phyloP scores from a whole-genome alignment of 1,139 yeast genomes.

The Scheffersomyces quercinus region DNA sequence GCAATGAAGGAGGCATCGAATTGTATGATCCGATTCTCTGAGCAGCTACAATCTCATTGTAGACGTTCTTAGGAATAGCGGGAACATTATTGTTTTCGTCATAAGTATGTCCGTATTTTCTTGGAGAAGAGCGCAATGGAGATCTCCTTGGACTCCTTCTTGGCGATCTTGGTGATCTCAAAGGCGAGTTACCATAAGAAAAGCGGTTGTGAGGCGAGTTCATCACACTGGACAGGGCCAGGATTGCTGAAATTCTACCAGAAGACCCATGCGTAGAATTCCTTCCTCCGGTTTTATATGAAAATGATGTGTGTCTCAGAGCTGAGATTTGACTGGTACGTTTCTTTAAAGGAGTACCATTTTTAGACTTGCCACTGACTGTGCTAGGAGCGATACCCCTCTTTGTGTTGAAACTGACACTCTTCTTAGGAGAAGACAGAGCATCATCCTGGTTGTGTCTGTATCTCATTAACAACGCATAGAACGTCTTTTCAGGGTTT shows the following conservation, averaged over 20 bases:
- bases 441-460: slow-evolving; percentile 47
- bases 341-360: slow-evolving; percentile 18
- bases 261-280: slow-evolving; percentile 18
- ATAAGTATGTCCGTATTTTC: slow-evolving; percentile 23
- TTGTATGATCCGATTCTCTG: slow-evolving; percentile 24
- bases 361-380: slow-evolving; percentile 15
- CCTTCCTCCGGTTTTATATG: slow-evolving; percentile 19
- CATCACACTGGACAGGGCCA: slow-evolving; percentile 35
- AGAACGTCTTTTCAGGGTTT: slow-evolving; percentile 74
- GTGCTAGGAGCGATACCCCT: slow-evolving; percentile 18
- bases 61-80: slow-evolving; percentile 47
- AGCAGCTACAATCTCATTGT: slow-evolving; percentile 47
- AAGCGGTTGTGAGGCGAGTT: slow-evolving; percentile 27
- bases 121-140: slow-evolving; percentile 11
- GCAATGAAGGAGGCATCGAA: slow-evolving; percentile 42
- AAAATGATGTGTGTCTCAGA: slow-evolving; percentile 20
- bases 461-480: slow-evolving; percentile 61
- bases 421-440: slow-evolving; percentile 17
- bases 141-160: slow-evolving; percentile 20
- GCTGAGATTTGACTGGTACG: slow-evolving; percentile 16
- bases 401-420: slow-evolving; percentile 18
- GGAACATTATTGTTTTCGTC: slow-evolving; percentile 26
- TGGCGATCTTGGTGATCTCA: slow-evolving; percentile 18
- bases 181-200: slow-evolving; percentile 8
- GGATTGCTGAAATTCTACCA: slow-evolving; percentile 22